A percentile compares a stretch with the other conserved stretches of the same genome.
phyloP scores from a whole-genome alignment of 1,139 yeast species.

The Candida sp. region DNA sequence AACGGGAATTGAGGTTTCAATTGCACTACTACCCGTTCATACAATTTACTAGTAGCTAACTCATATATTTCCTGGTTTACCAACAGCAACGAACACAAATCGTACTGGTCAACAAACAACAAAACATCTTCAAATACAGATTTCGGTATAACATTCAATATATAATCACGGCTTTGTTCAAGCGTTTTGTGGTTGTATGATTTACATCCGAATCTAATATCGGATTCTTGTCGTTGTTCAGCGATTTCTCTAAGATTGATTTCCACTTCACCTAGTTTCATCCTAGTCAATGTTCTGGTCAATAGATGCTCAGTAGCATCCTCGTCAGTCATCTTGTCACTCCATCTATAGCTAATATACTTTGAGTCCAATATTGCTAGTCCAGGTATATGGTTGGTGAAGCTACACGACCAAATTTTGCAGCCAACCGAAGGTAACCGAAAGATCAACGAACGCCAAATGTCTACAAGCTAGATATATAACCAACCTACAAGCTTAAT shows the following conservation, averaged over 20 bases:
- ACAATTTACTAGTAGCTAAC: constrained; percentile 23
- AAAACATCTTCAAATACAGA: constrained; percentile 8
- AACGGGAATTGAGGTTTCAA: constrained; percentile 28
- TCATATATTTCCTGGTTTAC: constrained; percentile 21
- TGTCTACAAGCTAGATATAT: too few relatives aligned
- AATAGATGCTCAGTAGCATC: not conserved
- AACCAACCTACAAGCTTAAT: too few relatives aligned
- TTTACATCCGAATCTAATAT: not conserved
- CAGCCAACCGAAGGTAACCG: not conserved
- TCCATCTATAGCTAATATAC: not conserved
- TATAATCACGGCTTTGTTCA: not conserved
- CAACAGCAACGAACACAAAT: constrained; percentile 21
- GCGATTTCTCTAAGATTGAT: not conserved
- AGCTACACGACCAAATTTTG: not conserved
- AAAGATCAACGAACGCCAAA: not conserved
- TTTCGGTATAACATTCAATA: not conserved
- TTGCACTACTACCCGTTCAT: constrained; percentile 29
- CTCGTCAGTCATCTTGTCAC: not conserved
- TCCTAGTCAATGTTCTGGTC: not conserved
- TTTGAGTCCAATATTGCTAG: not conserved
- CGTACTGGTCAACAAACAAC: constrained; percentile 29
- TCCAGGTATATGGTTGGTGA: not conserved
- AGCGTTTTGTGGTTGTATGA: not conserved
- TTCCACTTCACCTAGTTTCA: not conserved
- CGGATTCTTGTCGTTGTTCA: not conserved